Percentiles rank a stretch among this genome's conserved stretches.
Conservation (phyloP, 2,329 filamentous ascomycete species). For the Shiraia sp. region DNA sequence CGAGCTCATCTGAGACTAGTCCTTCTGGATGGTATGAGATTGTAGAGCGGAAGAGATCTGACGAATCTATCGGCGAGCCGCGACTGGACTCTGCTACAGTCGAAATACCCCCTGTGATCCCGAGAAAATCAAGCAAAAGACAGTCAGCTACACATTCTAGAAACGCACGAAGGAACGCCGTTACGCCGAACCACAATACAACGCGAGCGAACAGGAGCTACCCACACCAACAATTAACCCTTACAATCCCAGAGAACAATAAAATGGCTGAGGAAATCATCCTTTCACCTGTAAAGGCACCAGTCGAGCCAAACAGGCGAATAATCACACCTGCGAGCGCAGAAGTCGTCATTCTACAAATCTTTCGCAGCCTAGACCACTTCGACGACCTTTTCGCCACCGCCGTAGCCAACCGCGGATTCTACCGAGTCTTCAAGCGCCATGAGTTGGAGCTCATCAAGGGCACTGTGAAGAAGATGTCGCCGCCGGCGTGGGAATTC, state of each 20-base stretch:
- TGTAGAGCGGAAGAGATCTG: slow-evolving; percentile 8
- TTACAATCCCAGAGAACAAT: slow-evolving; percentile 28
- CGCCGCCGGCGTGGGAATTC: slow-evolving; percentile 63
- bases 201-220: slow-evolving; percentile 29
- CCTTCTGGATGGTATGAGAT: slow-evolving; percentile 26
- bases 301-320: slow-evolving; percentile 21
- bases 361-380: slow-evolving; percentile 54
- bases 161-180: slow-evolving; percentile 23
- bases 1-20: slow-evolving; percentile 27
- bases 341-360: slow-evolving; percentile 56
- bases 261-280: slow-evolving; percentile 25
- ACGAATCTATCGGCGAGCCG: slow-evolving; percentile 8
- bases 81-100: slow-evolving; percentile 15
- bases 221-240: slow-evolving; percentile 22
- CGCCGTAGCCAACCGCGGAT: slow-evolving; percentile 58
- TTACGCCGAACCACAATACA: slow-evolving; percentile 36
- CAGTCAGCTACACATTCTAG: slow-evolving; percentile 26
- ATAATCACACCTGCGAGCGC: slow-evolving; percentile 50
- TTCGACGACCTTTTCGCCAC: slow-evolving; percentile 60
- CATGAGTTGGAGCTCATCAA: slow-evolving; percentile 60
- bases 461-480: slow-evolving; percentile 56
- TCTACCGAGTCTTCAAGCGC: slow-evolving; percentile 61
- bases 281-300: slow-evolving; percentile 22
- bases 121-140: slow-evolving; percentile 49
- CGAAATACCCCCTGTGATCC: slow-evolving; percentile 39